A percentile compares a stretch with the other conserved stretches of the same genome.
Conservation (phyloP, 306 rosid genomes). For the Begonia peltatifolia region DNA sequence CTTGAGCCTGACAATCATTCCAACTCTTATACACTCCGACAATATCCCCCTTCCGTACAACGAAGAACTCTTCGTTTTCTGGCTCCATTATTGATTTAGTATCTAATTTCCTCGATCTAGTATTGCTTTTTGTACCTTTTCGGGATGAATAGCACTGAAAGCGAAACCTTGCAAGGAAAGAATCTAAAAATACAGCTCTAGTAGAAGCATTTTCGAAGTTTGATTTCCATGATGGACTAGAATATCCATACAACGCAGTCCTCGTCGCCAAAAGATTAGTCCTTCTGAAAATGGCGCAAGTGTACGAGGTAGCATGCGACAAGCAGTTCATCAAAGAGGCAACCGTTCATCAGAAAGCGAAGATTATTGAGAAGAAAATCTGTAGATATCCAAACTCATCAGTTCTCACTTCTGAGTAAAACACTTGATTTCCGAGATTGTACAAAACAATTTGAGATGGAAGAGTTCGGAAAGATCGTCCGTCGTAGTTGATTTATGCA, state of each 20-base stretch:
- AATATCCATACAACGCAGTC: slow-evolving; percentile 13
- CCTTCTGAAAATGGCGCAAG: slow-evolving; percentile 29
- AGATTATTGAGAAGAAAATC: slow-evolving; percentile 1
- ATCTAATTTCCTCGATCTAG: slow-evolving; percentile 19
- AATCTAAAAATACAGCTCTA: slow-evolving; percentile 17
- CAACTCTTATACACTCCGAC: slow-evolving; percentile 60
- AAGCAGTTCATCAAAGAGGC: slow-evolving; percentile 46
- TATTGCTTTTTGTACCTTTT: slow-evolving; percentile 19
- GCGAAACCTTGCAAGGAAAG: slow-evolving; percentile 15
- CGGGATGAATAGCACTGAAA: slow-evolving; percentile 43
- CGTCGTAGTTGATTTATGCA: too few relatives aligned
- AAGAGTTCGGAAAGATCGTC: too few relatives aligned
- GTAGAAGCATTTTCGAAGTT: slow-evolving; percentile 5
- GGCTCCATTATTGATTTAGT: slow-evolving; percentile 28
- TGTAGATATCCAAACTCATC: neutral
- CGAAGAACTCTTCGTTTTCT: slow-evolving; percentile 54
- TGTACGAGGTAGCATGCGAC: slow-evolving; percentile 31
- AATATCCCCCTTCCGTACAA: slow-evolving; percentile 78
- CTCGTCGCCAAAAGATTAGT: slow-evolving; percentile 17
- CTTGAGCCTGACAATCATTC: slow-evolving; percentile 68
- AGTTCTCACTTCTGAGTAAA: too few relatives aligned
- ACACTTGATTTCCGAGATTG: too few relatives aligned
- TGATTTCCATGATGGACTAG: slow-evolving; percentile 17
- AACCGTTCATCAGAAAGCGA: slow-evolving; percentile 1
- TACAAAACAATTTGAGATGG: too few relatives aligned